Conservation (phyloP, 2,329 filamentous ascomycete genomes). For the Fusarium xyrophilum region DNA sequence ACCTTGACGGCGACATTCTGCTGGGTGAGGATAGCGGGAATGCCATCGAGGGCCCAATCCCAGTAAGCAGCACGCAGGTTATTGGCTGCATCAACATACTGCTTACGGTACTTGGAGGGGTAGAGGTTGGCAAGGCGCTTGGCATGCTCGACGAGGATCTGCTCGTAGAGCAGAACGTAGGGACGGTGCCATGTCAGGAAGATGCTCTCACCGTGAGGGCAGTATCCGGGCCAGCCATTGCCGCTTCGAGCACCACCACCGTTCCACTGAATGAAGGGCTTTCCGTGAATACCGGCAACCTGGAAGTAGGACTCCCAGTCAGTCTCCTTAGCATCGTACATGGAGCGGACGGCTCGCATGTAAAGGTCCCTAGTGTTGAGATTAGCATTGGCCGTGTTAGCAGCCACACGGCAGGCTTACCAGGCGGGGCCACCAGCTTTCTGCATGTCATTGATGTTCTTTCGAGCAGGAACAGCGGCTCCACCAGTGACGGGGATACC, state of each 20-base stretch:
- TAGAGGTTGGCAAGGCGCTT: conserved; percentile 56
- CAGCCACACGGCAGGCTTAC: conserved; percentile 41
- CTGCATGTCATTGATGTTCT: conserved; percentile 57
- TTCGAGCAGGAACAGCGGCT: conserved; percentile 53
- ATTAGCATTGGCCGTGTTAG: conserved; percentile 15
- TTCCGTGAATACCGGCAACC: conserved; percentile 56
- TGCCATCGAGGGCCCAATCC: conserved; percentile 59
- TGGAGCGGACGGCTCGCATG: conserved; percentile 53
- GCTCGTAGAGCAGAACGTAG: conserved; percentile 63
- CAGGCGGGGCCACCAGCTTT: conserved; percentile 52
- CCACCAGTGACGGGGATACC: conserved; percentile 50
- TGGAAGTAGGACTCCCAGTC: conserved; percentile 59
- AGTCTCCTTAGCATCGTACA: conserved; percentile 51
- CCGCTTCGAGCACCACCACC: conserved; percentile 44
- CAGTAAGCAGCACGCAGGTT: conserved; percentile 59
- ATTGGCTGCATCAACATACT: conserved; percentile 55
- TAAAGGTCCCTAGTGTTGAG: conserved; percentile 55
- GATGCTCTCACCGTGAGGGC: conserved; percentile 56
- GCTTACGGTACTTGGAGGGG: conserved; percentile 42
- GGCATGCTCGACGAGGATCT: conserved; percentile 57
- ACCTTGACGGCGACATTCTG: conserved; percentile 51
- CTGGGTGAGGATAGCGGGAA: conserved; percentile 52
- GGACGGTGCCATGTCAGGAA: conserved; percentile 65
- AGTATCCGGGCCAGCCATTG: conserved; percentile 51
- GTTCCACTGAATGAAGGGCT: conserved; percentile 54